Evolutionary conservation across 2,329 filamentous ascomycete genomes (phyloP), one percentile per base, ranked within the genome.

Genomic region (Fonsecaea monophora): DNA sequence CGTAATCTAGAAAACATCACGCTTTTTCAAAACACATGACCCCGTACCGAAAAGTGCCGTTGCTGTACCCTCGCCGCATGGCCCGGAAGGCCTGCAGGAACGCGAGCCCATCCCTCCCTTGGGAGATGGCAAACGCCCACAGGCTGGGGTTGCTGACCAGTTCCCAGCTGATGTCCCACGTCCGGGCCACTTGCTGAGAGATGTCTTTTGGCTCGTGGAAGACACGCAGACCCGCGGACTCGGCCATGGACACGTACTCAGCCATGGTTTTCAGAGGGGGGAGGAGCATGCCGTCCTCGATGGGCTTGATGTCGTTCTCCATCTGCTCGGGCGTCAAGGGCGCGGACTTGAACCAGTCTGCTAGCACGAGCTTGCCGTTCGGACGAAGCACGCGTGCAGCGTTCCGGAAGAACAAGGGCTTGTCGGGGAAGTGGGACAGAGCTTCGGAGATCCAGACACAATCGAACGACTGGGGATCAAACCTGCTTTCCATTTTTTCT

Each of bases 151-250:
- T 87, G 67, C 87, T 85, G 15, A 88, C 81, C 9, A 88, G 78
- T 7, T 81, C 80, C 86, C 86, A 87, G 15, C 85, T 86, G n/a
- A 88, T 86, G 70, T 88, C 86, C 86, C 86, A 88, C 18, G 86
- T 88, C 75, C 85, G 85, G 64, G 82, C 83, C 15, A 88, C 86
- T 50, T 87, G 80, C 59, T 81, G 77, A 72, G 85, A 87, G 63
- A 88, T 87, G 58, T 73, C 71, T 38, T 85, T 82, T 4, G 86
- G 84, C 34, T 75, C 78, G 1, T 78, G 77, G 4, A 81, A 75
- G 3, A 83, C 75, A 9, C 77, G 74, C 40, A 88, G 78, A 1
- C 85, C 84, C 3, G 83, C 85, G 0, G 75, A 74, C 34, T 79
- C 77, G 13, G 85, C 86, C 61, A 84, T 73, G 15, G 80, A 71